Percentiles rank a stretch among this genome's conserved stretches.
Conservation (phyloP, 768 basidiomycete species). For the Rhodosporidiobolus odoratus region DNA sequence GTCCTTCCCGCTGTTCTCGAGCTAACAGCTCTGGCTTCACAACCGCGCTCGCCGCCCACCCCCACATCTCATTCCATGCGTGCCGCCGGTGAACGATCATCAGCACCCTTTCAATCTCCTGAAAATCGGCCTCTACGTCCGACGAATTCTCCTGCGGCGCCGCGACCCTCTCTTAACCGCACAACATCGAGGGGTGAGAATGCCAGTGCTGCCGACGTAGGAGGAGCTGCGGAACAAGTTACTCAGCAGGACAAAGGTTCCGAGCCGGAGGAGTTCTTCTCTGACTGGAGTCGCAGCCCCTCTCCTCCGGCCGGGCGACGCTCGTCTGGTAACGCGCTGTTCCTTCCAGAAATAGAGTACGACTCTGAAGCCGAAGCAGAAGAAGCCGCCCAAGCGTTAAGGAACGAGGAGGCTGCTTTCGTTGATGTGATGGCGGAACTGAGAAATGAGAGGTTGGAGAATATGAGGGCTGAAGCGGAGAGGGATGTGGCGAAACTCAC, state of each 20-base stretch:
- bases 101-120: too few species aligned
- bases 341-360: slow-evolving; percentile 22
- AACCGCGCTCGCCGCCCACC: not conserved
- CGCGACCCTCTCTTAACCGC: too few species aligned
- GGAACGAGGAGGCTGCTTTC: slow-evolving; percentile 61
- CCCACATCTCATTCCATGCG: not conserved
- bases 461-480: slow-evolving; percentile 81
- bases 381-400: slow-evolving; percentile 63
- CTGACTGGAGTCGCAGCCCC: slow-evolving; percentile 50
- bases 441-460: slow-evolving; percentile 74
- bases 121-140: too few species aligned
- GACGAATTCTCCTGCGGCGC: too few species aligned
- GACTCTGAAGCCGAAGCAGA: slow-evolving; percentile 62
- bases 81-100: too few species aligned
- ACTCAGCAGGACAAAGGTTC: not conserved
- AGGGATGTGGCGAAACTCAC: slow-evolving; percentile 78
- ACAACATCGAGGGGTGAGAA: too few species aligned
- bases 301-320: slow-evolving; percentile 43
- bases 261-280: slow-evolving; percentile 43
- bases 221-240: slow-evolving; percentile 13
- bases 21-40: too few species aligned
- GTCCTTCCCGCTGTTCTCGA: not conserved
- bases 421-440: slow-evolving; percentile 88
- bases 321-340: slow-evolving; percentile 3
- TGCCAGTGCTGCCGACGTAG: slow-evolving; percentile 29